These are phyloP conservation scores for Mycocentrospora acerina DNA, from an alignment of 2,329 filamentous ascomycete species.

Conservation along the genomic window DNA sequence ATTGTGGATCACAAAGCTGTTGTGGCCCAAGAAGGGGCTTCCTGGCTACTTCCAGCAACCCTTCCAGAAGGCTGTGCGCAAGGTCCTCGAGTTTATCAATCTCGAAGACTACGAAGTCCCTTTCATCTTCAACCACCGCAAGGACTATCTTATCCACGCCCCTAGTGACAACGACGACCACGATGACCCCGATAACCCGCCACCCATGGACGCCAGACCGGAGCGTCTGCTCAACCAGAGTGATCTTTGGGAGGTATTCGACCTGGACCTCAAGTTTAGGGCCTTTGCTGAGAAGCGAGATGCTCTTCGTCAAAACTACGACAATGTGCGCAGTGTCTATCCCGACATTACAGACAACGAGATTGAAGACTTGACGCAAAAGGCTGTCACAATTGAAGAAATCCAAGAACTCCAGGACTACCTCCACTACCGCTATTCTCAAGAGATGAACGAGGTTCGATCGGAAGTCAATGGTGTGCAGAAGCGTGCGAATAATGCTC, in stretches of 20 bases:
- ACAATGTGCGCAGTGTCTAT: slow-evolving; percentile 63
- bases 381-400: slow-evolving; percentile 86
- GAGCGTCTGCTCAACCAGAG: slow-evolving; percentile 90
- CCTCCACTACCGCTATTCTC: slow-evolving; percentile 87
- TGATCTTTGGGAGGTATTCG: slow-evolving; percentile 92
- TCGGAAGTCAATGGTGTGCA: slow-evolving; percentile 67
- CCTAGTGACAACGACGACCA: slow-evolving; percentile 63
- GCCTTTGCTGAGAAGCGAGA: slow-evolving; percentile 91
- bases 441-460: slow-evolving; percentile 78
- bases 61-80: slow-evolving; percentile 84
- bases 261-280: slow-evolving; percentile 92
- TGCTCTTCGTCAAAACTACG: slow-evolving; percentile 75
- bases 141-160: slow-evolving; percentile 93
- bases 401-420: slow-evolving; percentile 97
- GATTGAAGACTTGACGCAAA: slow-evolving; percentile 78
- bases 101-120: slow-evolving; percentile 93
- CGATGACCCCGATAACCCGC: slow-evolving; percentile 65
- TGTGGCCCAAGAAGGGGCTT: slow-evolving; percentile 85
- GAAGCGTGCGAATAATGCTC: slow-evolving; percentile 79
- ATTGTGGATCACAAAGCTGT: slow-evolving; percentile 84
- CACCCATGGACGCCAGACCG: slow-evolving; percentile 72
- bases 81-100: slow-evolving; percentile 93
- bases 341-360: slow-evolving; percentile 68
- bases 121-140: slow-evolving; percentile 96
- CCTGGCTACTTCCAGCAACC: slow-evolving; percentile 71